A percentile compares a stretch with the other conserved stretches of the same genome.
These are phyloP conservation scores for Inga oerstediana DNA, from an alignment of 306 rosid genomes.

Conservation along the genomic window DNA sequence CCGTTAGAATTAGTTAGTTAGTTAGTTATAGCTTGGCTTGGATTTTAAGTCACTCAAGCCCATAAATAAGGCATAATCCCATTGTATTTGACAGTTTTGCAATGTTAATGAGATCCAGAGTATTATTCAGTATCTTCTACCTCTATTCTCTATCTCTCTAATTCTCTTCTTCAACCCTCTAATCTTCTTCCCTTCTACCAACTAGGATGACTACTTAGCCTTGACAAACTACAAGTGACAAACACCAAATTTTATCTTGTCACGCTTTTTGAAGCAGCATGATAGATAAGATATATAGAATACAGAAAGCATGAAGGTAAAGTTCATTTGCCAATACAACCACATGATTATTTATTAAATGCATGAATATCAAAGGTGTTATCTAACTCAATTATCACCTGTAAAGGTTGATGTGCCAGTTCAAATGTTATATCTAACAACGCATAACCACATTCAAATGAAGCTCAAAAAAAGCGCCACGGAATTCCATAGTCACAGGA, in stretches of 20 bases:
- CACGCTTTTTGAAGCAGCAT: background rate
- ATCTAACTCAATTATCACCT: background rate
- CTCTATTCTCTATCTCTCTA: no score
- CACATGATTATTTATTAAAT: background rate
- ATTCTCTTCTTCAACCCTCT: no score
- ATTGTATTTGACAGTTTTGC: no score
- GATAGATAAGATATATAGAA: background rate
- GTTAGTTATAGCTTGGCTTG: no score
- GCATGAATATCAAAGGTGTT: background rate
- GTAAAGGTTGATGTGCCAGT: background rate
- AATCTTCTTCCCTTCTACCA: no score
- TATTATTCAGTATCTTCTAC: no score
- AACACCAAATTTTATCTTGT: background rate
- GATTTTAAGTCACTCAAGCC: no score
- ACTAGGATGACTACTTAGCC: no score
- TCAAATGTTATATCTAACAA: background rate
- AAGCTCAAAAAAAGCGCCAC: background rate
- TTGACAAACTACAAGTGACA: background rate
- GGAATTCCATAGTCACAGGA: background rate
- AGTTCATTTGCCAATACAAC: background rate
- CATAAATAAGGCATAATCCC: no score
- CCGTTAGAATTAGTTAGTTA: no score
- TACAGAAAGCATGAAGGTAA: background rate
- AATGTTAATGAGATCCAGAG: no score
- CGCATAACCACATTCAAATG: background rate